Percentiles rank a stretch among this genome's conserved stretches.
Evolutionary conservation across 352 stramenopile genomes (phyloP).

Genomic region (Pythium sp.): DNA sequence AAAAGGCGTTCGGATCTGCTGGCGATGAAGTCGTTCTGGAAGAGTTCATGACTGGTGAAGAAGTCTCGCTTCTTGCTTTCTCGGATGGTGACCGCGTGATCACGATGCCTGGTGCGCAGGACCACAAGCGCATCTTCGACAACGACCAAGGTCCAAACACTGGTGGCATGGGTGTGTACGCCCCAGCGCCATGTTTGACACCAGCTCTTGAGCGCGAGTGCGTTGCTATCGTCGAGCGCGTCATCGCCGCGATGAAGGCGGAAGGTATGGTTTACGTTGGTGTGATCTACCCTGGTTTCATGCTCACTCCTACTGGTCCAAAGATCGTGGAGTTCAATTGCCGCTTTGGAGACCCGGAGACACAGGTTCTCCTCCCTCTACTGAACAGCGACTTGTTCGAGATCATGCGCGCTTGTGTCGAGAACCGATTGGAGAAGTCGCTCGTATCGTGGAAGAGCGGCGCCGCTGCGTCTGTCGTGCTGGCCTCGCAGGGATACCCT

Average conservation of each 20-base stretch:
- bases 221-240: conserved; percentile 78
- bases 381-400: conserved; percentile 98
- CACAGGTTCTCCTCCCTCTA: conserved; percentile 97
- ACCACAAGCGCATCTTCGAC: conserved; percentile 99
- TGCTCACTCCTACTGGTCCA: conserved; percentile 88
- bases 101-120: conserved; percentile 96
- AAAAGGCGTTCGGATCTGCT: conserved; percentile 95
- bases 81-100: conserved; percentile 95
- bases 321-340: conserved; percentile 99
- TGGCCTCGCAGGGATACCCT: conserved; percentile 97
- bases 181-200: conserved; percentile 95
- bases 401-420: conserved; percentile 95
- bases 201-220: conserved; percentile 91
- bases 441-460: conserved; percentile 91
- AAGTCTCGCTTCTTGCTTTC: conserved; percentile 98
- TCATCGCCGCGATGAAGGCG: conserved; percentile 83
- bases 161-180: conserved; percentile 98
- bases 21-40: conserved; percentile 98
- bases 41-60: conserved; percentile 97
- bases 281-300: conserved; percentile 99
- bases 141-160: conserved; percentile 98
- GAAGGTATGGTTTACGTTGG: conserved; percentile 98
- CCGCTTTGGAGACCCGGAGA: conserved; percentile 99
- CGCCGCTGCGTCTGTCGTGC: conserved; percentile 94
- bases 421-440: conserved; percentile 86